Percentiles rank a stretch among this genome's conserved stretches.
Conservation (phyloP, 1,139 yeast species). For the Kodamaea sp. region DNA sequence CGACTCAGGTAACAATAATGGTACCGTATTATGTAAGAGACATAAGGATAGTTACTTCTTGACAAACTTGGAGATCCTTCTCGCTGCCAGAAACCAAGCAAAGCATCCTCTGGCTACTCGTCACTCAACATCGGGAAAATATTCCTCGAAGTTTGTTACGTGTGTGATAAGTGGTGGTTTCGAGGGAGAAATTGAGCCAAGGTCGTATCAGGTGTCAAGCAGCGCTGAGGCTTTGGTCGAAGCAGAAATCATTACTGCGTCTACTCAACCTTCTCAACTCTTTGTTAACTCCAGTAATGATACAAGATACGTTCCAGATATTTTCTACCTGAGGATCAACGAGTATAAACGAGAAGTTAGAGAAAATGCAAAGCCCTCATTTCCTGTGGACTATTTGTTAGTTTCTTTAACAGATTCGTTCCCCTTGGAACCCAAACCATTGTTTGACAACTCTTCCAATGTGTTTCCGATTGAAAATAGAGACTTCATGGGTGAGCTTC, state of each 20-base stretch:
- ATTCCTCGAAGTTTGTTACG: slow-evolving; percentile 88
- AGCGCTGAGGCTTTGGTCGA: slow-evolving; percentile 85
- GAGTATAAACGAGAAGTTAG: slow-evolving; percentile 89
- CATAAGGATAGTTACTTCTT: slow-evolving; percentile 90
- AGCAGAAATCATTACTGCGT: slow-evolving; percentile 84
- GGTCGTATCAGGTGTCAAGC: slow-evolving; percentile 86
- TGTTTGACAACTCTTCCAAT: slow-evolving; percentile 34
- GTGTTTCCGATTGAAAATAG: slow-evolving; percentile 78
- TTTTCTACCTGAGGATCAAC: slow-evolving; percentile 79
- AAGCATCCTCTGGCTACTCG: slow-evolving; percentile 64
- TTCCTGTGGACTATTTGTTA: slow-evolving; percentile 89
- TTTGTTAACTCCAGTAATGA: slow-evolving; percentile 72
- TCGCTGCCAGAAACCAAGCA: slow-evolving; percentile 80
- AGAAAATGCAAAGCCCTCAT: slow-evolving; percentile 89
- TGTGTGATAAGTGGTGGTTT: slow-evolving; percentile 89
- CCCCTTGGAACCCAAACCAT: slow-evolving; percentile 63
- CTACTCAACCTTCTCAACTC: slow-evolving; percentile 89
- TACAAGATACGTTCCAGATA: slow-evolving; percentile 89
- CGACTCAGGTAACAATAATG: slow-evolving; percentile 85
- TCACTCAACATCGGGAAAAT: slow-evolving; percentile 66
- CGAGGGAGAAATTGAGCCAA: slow-evolving; percentile 85
- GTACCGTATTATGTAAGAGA: slow-evolving; percentile 87
- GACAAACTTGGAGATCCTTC: slow-evolving; percentile 79
- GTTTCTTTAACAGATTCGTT: slow-evolving; percentile 93
- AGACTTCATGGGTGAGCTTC: slow-evolving; percentile 70